Conservation (phyloP, 192 early-diverging fungal species). For the Entomortierella beljakovae region DNA sequence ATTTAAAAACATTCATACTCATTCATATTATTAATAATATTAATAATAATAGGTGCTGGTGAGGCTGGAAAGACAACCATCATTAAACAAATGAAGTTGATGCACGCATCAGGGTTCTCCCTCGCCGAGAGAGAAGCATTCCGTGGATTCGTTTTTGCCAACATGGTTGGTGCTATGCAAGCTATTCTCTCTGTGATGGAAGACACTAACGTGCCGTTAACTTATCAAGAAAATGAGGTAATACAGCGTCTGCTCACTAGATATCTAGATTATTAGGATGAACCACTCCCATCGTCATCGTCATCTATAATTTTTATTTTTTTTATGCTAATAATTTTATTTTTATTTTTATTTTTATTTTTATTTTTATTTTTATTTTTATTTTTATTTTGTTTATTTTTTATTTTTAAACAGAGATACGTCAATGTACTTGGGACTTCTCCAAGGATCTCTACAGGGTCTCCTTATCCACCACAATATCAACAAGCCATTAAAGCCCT, state of each 20-base stretch:
- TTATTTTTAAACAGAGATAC: slow-evolving; percentile 38
- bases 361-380: background rate
- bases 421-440: slow-evolving; percentile 41
- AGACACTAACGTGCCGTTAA: slow-evolving; percentile 10
- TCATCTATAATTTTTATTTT: background rate
- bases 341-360: background rate
- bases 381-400: background rate
- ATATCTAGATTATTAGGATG: too few species aligned
- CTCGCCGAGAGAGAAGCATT: slow-evolving; percentile 57
- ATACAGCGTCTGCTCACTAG: too few species aligned
- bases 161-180: slow-evolving; percentile 63
- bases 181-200: slow-evolving; percentile 62
- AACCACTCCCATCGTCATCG: too few species aligned
- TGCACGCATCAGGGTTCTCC: slow-evolving; percentile 66
- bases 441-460: slow-evolving; percentile 51
- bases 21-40: background rate
- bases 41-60: slow-evolving; percentile 57
- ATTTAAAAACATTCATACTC: background rate
- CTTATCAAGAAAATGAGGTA: slow-evolving; percentile 40
- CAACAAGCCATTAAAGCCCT: slow-evolving; percentile 57
- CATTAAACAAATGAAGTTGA: slow-evolving; percentile 68
- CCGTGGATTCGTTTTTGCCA: slow-evolving; percentile 59
- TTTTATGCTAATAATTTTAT: too few species aligned
- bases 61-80: slow-evolving; percentile 70
- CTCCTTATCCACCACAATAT: slow-evolving; percentile 57